These are phyloP conservation scores for Rhododendron kiyosumense DNA, from an alignment of 148 eudicot genomes.

Conservation along the genomic window DNA sequence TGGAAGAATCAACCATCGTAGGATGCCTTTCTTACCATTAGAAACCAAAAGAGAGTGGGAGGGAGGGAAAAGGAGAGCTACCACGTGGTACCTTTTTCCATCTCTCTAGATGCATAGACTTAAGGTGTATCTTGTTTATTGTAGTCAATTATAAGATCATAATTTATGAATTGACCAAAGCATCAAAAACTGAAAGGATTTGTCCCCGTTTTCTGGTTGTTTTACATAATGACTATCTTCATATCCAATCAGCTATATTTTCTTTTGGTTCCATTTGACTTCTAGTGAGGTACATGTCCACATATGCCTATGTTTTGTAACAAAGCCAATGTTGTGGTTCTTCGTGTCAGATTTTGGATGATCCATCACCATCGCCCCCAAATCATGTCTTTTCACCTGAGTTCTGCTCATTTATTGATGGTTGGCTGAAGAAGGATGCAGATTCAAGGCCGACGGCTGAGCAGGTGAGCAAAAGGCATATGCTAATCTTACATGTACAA, in stretches of 20 bases:
- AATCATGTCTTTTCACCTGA: slow-evolving; percentile 67
- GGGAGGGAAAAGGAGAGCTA: background rate
- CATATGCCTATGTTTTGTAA: slow-evolving; percentile 1
- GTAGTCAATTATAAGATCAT: background rate
- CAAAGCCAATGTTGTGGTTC: background rate
- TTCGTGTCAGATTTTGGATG: slow-evolving; percentile 72
- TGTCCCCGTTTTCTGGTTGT: background rate
- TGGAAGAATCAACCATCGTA: background rate
- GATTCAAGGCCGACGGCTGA: slow-evolving; percentile 87
- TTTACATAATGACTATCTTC: background rate
- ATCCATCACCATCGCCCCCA: slow-evolving; percentile 90
- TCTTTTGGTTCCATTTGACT: background rate
- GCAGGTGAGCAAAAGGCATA: slow-evolving; percentile 48
- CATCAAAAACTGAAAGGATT: background rate
- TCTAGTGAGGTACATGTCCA: background rate
- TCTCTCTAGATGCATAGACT: background rate
- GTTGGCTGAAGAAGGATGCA: slow-evolving; percentile 79
- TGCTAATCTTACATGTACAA: background rate
- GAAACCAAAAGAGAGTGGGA: background rate
- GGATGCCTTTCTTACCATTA: background rate
- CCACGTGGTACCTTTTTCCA: background rate
- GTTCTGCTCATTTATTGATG: slow-evolving; percentile 83
- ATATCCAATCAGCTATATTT: background rate
- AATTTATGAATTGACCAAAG: background rate
- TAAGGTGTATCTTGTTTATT: background rate